phyloP scores from a whole-genome alignment of 768 basidiomycete species.

The Hortiboletus flavorubellus region DNA sequence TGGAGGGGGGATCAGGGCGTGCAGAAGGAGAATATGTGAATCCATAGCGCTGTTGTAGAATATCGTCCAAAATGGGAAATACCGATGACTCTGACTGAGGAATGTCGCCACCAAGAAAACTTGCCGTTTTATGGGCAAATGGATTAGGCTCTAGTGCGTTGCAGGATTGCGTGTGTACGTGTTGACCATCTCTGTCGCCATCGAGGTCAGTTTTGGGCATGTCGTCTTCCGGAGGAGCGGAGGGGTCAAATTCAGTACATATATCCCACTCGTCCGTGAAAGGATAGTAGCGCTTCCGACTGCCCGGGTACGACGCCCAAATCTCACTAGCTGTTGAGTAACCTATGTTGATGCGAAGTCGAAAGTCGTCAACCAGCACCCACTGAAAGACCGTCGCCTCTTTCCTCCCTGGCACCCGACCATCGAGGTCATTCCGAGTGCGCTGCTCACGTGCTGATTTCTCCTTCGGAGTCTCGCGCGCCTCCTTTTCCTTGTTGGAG shows the following conservation, averaged over 20 bases:
- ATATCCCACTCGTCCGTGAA: conserved; percentile 1
- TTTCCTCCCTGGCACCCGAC: too few species aligned
- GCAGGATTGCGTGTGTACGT: too few species aligned
- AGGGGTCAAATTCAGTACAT: not conserved
- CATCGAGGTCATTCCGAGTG: not conserved
- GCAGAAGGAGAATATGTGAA: not conserved
- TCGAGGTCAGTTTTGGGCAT: too few species aligned
- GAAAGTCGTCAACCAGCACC: not conserved
- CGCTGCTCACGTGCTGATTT: not conserved
- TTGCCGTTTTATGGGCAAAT: not conserved
- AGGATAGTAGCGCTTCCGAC: not conserved
- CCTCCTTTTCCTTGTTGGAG: not conserved
- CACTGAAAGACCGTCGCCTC: not conserved
- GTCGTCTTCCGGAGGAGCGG: too few species aligned
- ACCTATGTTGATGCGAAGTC: not conserved
- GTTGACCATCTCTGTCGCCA: too few species aligned
- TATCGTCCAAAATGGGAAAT: not conserved
- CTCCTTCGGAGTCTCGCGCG: not conserved
- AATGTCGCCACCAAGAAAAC: not conserved
- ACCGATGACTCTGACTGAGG: not conserved
- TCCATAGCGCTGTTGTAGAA: not conserved
- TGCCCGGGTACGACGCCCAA: not conserved
- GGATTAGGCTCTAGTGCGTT: too few species aligned
- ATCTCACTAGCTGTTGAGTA: not conserved
- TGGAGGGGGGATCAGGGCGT: not conserved